Evolutionary conservation across 2,329 filamentous ascomycete genomes (phyloP).

Genomic region (Sarocladium kiliense): DNA sequence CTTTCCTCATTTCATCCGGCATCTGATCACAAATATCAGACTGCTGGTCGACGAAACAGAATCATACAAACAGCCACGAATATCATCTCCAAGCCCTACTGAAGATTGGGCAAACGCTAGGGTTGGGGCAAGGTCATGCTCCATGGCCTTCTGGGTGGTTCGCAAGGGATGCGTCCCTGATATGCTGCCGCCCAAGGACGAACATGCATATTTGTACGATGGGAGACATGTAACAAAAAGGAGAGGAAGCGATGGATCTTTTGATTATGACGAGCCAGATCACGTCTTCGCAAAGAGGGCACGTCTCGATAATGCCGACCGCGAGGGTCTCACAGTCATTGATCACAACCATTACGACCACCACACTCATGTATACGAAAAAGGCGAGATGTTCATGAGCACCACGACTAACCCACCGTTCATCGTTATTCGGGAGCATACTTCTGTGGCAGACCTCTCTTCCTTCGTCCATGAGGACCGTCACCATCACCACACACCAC

Average conservation of each 20-base stretch:
- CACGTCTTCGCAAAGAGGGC: constrained; percentile 3
- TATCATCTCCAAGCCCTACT: too few relatives aligned
- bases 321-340: neutral
- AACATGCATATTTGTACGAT: neutral
- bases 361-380: constrained; percentile 20
- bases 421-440: constrained; percentile 30
- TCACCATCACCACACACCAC: neutral
- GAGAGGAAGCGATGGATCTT: neutral
- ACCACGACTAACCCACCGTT: constrained; percentile 24
- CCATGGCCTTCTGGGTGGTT: constrained; percentile 31
- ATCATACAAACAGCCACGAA: too few relatives aligned
- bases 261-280: constrained; percentile 4
- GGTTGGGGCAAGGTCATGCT: neutral
- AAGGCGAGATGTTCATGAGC: constrained; percentile 8
- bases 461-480: neutral
- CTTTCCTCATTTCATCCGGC: neutral
- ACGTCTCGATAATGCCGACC: neutral
- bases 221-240: neutral
- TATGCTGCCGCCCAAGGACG: neutral
- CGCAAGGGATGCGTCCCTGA: constrained; percentile 9
- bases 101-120: too few relatives aligned
- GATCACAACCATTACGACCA: neutral
- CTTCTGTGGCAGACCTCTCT: neutral
- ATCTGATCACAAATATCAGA: neutral
- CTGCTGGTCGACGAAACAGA: too few relatives aligned